phyloP scores from a whole-genome alignment of 2,329 filamentous ascomycete species.

The Xylaria sp. region DNA sequence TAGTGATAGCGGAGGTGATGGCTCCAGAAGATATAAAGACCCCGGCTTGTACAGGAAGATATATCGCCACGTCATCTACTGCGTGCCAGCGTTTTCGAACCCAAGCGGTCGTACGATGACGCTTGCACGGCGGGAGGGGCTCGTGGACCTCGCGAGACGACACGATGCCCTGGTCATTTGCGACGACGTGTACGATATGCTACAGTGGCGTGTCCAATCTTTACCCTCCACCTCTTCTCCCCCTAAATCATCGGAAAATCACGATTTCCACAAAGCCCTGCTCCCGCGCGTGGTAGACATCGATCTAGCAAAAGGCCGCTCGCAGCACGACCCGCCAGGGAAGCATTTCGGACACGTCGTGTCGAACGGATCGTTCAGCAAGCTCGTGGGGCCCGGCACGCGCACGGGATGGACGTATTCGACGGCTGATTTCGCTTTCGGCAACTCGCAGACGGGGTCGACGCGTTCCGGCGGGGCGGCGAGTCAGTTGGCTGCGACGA shows the following conservation, averaged over 20 bases:
- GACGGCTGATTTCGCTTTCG: constrained; percentile 59
- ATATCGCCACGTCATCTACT: constrained; percentile 89
- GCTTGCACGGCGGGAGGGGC: constrained; percentile 68
- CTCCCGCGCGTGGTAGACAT: constrained; percentile 83
- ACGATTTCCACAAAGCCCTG: constrained; percentile 54
- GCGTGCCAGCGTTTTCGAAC: constrained; percentile 88
- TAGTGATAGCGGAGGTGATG: background rate
- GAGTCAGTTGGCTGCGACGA: constrained; percentile 62
- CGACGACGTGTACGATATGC: constrained; percentile 94
- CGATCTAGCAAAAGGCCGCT: constrained; percentile 72
- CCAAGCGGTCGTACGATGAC: constrained; percentile 87
- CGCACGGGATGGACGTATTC: constrained; percentile 78
- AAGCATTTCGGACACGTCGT: constrained; percentile 77
- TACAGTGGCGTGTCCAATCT: constrained; percentile 75
- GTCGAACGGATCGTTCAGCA: constrained; percentile 91
- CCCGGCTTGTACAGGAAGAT: constrained; percentile 73
- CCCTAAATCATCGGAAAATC: background rate
- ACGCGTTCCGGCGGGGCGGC: constrained; percentile 68
- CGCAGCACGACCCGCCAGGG: constrained; percentile 45
- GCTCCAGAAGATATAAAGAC: constrained; percentile 57
- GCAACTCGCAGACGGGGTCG: constrained; percentile 63
- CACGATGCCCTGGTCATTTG: constrained; percentile 84
- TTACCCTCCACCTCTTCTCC: constrained; percentile 29
- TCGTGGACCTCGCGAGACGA: constrained; percentile 80
- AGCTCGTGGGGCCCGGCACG: constrained; percentile 82